These are phyloP conservation scores for Thermothielavioides terrestris DNA, from an alignment of 495 filamentous ascomycete species.

Conservation along the genomic window DNA sequence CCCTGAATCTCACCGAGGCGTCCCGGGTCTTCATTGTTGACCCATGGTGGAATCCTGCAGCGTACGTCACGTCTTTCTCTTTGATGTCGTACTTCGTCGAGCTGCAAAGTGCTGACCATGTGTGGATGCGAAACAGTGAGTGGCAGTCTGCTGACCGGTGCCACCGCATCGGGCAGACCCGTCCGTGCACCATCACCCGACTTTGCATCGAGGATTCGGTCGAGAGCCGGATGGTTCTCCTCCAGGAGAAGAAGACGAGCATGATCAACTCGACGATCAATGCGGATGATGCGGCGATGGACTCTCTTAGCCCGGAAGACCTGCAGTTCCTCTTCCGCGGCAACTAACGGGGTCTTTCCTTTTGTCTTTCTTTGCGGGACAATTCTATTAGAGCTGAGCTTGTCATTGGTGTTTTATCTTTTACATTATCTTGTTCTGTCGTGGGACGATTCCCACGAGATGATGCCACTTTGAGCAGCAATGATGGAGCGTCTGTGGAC, in stretches of 20 bases:
- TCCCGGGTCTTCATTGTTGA: slow-evolving; percentile 92
- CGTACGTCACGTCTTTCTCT: slow-evolving; percentile 25
- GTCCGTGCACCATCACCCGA: slow-evolving; percentile 88
- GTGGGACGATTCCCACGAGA: too few relatives aligned
- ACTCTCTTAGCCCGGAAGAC: slow-evolving; percentile 81
- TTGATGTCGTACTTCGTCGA: not conserved
- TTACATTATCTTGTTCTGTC: too few relatives aligned
- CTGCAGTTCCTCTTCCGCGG: slow-evolving; percentile 92
- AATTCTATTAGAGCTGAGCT: not conserved
- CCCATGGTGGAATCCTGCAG: slow-evolving; percentile 97
- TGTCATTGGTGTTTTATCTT: too few relatives aligned
- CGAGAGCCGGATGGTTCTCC: slow-evolving; percentile 82
- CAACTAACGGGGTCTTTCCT: slow-evolving; percentile 4
- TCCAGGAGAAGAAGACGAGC: slow-evolving; percentile 95
- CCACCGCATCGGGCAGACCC: slow-evolving; percentile 90
- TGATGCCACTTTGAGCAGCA: not conserved
- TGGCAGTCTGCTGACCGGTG: slow-evolving; percentile 96
- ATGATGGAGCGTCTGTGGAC: not conserved
- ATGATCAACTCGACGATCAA: slow-evolving; percentile 96
- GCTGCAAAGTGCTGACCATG: slow-evolving; percentile 1
- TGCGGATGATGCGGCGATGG: slow-evolving; percentile 76
- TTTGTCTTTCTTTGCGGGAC: not conserved
- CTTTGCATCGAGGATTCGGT: slow-evolving; percentile 94
- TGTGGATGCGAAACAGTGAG: slow-evolving; percentile 38
- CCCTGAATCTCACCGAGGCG: slow-evolving; percentile 89